Base-by-base conservation (phyloP, 768 basidiomycete species). In the Grammothele lineata region DNA sequence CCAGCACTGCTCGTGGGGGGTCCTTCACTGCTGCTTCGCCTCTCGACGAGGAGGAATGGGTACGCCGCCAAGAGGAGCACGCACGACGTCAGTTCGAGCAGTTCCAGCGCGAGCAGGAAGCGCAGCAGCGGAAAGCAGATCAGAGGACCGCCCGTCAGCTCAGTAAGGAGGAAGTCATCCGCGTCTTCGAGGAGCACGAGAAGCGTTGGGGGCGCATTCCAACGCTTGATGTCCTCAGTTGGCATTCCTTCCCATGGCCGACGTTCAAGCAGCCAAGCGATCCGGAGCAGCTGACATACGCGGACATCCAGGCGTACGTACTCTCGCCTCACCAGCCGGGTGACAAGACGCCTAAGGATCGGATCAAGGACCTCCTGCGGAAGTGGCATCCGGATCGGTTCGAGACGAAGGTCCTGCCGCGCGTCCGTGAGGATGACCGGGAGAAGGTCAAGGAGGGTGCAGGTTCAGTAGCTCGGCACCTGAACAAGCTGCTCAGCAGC, bases 351-450 rank as follows among this genome's bases (percentile, higher is more conserved):
- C 57, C 71, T 40, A 86, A 85, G 66, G 87, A 89, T 56, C 79
- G 85, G 12, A 72, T 88, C 53, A 86, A 81, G 69, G 87, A 89
- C 50, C 78, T 81, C 44, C 74, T 91, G 56, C 75, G 77, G 63
- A 68, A 74, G 53, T 91, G 87, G 87, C 87, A 91, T 64, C 87
- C 88, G 4, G 88, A 91, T 65, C 79, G 85, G 26, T 90, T 91
- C 58, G 83, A 89, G 54, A 80, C 79, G 27, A 81, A 83, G 62
- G 66, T 78, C 43, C 62, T 90, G 59, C 67, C 74, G 10, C 81
- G 81, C 64, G 85, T 89, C 40, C 65, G 69, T 40, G 80, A 82
- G 51, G 70, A 62, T 27, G 85, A 89, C 50, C 74, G 72, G 61
- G 85, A 80, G 58, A 76, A 64, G 57, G 85, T 91, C 40, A 76